Evolutionary conservation across 306 rosid species (phyloP), one percentile per base, ranked within the genome.

Genomic region (Fragaria vesca): DNA sequence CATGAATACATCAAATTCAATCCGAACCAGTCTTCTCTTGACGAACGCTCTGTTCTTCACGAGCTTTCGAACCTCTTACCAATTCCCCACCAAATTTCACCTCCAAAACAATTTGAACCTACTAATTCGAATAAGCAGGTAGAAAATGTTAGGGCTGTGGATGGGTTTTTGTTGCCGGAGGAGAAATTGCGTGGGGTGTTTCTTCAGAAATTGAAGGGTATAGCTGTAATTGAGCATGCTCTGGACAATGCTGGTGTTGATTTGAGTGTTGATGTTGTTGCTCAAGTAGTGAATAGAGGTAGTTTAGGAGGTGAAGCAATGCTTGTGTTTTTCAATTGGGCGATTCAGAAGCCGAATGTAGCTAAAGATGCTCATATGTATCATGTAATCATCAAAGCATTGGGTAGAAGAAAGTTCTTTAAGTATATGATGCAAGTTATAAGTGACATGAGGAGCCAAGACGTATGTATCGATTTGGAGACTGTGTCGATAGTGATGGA

Each of bases 121-220:
- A 0, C 45, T 7, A 42, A 82, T 70, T 28, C 83, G 1, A 79
- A 74, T 71, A 72, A 79, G 46, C 70, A 15, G 60, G 18, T 62
- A 8, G 68, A 79, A 69, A 40, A 21, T 60, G 2, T 10, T 8
- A 80, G 83, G 74, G 60, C 84, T 2, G 89, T 79, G 8, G 96
- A 94, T 74, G 96, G 87, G 15, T 89, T 87, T 78, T 58, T 94
- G 69, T 77, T 76, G 46, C 90, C 96, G 0, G 93, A 87, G 68
- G 98, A 94, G 58, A 92, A 89, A 81, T 66, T 94, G 6, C 89
- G 94, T 1, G 98, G 98, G 7, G 82, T 90, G 71, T 94, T 94
- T 76, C 94, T 91, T 66, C 97, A 88, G 81, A 94, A 84, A 51
- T 82, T 94, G 78, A 90, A 73, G 71, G 97, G 98, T 50, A 86